Evolutionary conservation across 495 filamentous ascomycete species (phyloP), one percentile per base, ranked within the genome.

Genomic region (Jackrogersella multiformis): DNA sequence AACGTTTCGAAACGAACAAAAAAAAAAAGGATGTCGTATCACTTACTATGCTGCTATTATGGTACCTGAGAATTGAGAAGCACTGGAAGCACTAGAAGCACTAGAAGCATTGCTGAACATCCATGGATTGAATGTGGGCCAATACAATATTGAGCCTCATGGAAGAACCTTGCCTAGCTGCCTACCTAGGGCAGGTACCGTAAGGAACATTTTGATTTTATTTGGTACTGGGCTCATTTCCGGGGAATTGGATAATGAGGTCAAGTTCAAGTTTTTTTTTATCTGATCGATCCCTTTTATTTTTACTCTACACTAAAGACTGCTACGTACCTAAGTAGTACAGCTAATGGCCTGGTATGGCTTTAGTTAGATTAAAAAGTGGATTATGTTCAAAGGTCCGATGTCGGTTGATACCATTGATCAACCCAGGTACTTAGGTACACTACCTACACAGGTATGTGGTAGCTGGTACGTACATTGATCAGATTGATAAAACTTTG

Each of bases 401-500:
- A 69, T 46, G 56, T 64, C 66, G 66, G 66, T 15, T 0, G 8
- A 39, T 2, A 2, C 8, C 12, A 18, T 49, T 32, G 32, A 49
- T 49, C 26, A 32, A 48, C 26, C 44, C 26, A n/a, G n/a, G n/a
- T n/a, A n/a, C n/a, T n/a, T n/a, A n/a, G n/a, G n/a, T n/a, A n/a
- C n/a, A n/a, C n/a, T n/a, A n/a, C n/a, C n/a, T n/a, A n/a, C n/a
- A n/a, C n/a, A n/a, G n/a, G n/a, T n/a, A n/a, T n/a, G n/a, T n/a
- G n/a, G n/a, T n/a, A n/a, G n/a, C n/a, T n/a, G n/a, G n/a, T n/a
- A n/a, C n/a, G 26, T 24, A 46, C 42, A 20, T 42, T 39, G 56
- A 70, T 70, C 51, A 61, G 60, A 69, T 69, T 69, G 66, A 70
- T 70, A 70, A 70, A 57, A 8, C n/a, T 15, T 30, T 60, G 61